Percentiles rank a stretch among this genome's conserved stretches.
phyloP scores from a whole-genome alignment of 805 yeast genomes.

The Starmerella powellii region DNA sequence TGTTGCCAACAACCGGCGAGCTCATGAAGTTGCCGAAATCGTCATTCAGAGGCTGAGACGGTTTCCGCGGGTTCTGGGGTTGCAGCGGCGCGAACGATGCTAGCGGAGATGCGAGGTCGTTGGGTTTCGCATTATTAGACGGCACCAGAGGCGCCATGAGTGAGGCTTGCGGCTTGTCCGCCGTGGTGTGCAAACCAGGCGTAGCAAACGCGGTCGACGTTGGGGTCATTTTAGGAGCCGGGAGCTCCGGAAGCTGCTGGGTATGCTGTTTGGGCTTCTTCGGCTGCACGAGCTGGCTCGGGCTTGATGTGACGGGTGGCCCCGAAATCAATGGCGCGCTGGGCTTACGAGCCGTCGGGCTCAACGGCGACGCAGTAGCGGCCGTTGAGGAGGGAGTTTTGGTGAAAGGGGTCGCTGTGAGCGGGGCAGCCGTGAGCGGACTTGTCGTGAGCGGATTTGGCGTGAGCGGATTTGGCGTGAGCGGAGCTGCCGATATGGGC shows the following conservation, averaged over 20 bases:
- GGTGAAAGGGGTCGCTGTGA: not conserved
- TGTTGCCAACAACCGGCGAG: not conserved
- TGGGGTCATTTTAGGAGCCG: not conserved
- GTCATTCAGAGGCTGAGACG: not conserved
- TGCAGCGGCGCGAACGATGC: slow-evolving; percentile 6
- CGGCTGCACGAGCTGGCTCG: too few relatives aligned
- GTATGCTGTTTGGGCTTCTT: not conserved
- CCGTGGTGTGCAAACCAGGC: too few relatives aligned
- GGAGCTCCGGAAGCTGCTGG: slow-evolving; percentile 1
- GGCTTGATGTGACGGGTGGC: too few relatives aligned
- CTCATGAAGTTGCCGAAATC: slow-evolving; percentile 6
- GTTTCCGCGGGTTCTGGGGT: slow-evolving; percentile 3
- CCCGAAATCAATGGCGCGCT: too few relatives aligned
- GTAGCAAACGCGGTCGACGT: too few relatives aligned
- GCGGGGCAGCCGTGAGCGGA: not conserved
- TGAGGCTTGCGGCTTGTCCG: not conserved
- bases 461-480: not conserved
- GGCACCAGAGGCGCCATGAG: slow-evolving; percentile 4
- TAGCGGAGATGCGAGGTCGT: not conserved
- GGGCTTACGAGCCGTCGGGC: too few relatives aligned
- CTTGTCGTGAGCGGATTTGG: not conserved
- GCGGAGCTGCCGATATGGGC: too few relatives aligned
- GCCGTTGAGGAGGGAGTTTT: too few relatives aligned
- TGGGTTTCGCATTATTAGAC: not conserved
- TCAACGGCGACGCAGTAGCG: too few relatives aligned